Percentiles rank a stretch among this genome's conserved stretches.
phyloP scores from a whole-genome alignment of 345 rosid genomes.

The Luvunga scandens region DNA sequence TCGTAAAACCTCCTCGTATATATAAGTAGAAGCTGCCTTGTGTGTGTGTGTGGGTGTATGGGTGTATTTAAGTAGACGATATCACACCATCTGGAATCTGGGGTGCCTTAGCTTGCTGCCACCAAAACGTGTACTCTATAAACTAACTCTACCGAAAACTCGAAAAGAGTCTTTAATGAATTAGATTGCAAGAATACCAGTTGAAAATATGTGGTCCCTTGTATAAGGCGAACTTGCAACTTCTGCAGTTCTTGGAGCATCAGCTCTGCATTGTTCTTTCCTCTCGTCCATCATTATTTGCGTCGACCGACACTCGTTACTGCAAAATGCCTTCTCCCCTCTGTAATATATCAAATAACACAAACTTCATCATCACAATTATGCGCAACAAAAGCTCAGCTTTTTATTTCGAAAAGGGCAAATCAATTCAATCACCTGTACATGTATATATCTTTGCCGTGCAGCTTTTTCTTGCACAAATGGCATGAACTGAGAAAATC shows the following conservation, averaged over 20 bases:
- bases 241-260: constrained; percentile 31
- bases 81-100: too few relatives aligned
- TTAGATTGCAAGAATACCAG: constrained; percentile 76
- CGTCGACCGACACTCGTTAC: constrained; percentile 69
- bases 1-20: neutral
- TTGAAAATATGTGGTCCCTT: constrained; percentile 52
- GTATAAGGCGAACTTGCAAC: constrained; percentile 46
- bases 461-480: constrained; percentile 66
- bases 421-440: constrained; percentile 57
- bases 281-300: constrained; percentile 64
- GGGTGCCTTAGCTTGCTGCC: neutral
- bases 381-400: neutral
- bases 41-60: neutral
- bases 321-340: constrained; percentile 88
- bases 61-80: neutral
- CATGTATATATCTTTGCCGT: constrained; percentile 74
- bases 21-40: neutral
- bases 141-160: too few relatives aligned
- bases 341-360: constrained; percentile 25
- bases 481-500: constrained; percentile 63
- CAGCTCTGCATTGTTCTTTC: constrained; percentile 63
- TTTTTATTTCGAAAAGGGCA: too few relatives aligned
- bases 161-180: neutral
- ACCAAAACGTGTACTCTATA: neutral
- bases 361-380: neutral